Base-by-base conservation (phyloP, 805 yeast species). In the Metschnikowia proteae region DNA sequence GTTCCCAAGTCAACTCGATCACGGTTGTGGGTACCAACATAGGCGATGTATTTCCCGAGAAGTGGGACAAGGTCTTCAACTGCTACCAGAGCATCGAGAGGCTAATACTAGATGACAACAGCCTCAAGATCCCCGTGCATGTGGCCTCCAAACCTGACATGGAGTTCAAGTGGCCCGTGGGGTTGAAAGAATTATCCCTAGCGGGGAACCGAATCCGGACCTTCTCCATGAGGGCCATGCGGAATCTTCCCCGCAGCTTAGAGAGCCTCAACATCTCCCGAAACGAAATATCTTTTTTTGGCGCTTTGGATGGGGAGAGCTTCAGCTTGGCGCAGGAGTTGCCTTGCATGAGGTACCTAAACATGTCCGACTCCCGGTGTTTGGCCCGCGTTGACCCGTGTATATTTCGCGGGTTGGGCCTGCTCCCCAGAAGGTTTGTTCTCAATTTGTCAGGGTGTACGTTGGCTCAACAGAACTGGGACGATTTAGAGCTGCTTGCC, bases 21-120 rank as follows among this genome's bases (percentile, higher is more conserved):
- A 56, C 67, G 11, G 60, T 71, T 17, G 49, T 53, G 17, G 58
- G 62, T n/a, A 67, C 72, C 10, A 70, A 70, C 35, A 62, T 71
- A 2, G 75, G 76, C 4, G 55, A 57, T 6, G 57, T 63, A 44
- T 70, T 55, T 50, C 62, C 62, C 3, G 40, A 53, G 3, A 61
- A 61, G 44, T 71, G 76, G 76, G 58, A 63, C 32, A 56, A 55
- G 36, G 51, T 70, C 3, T 62, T 71, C 31, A 41, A 48, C 9
- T 53, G 59, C 17, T 67, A 68, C 42, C 31, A 47, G 8, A 58
- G 58, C 36, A 46, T 67, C 13, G 40, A 44, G 22, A 42, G 23
- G 23, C 56, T 71, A 31, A 54, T 63, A 36, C 54, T 70, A n/a
- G 48, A 60, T 3, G 63, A 66, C 37, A 67, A 68, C 13, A 26